phyloP scores from a whole-genome alignment of 1,284 basidiomycete genomes.

The Dichomitus squalens region DNA sequence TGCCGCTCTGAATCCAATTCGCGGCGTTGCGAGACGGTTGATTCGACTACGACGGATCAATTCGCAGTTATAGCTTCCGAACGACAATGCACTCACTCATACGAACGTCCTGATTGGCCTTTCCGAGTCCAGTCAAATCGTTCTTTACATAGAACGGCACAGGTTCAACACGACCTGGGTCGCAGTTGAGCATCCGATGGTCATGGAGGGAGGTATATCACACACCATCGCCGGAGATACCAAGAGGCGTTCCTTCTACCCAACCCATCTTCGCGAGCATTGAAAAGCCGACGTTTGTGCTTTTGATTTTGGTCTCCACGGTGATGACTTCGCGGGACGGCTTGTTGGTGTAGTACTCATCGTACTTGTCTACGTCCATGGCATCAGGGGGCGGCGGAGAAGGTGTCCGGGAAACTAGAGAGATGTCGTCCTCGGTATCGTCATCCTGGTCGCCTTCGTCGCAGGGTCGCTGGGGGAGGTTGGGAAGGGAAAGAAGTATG shows the following conservation, averaged over 20 bases:
- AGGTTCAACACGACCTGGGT: slow-evolving; percentile 74
- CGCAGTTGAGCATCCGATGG: background rate
- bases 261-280: slow-evolving; percentile 82
- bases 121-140: slow-evolving; percentile 77
- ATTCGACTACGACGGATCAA: slow-evolving; percentile 47
- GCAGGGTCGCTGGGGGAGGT: slow-evolving; percentile 57
- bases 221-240: slow-evolving; percentile 73
- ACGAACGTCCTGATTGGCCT: slow-evolving; percentile 71
- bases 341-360: slow-evolving; percentile 57
- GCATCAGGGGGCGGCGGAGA: slow-evolving; percentile 47
- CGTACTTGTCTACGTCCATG: slow-evolving; percentile 70
- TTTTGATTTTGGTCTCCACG: slow-evolving; percentile 76
- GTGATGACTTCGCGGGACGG: slow-evolving; percentile 63
- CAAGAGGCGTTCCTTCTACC: slow-evolving; percentile 76
- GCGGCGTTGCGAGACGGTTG: slow-evolving; percentile 78
- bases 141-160: slow-evolving; percentile 78
- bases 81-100: slow-evolving; percentile 48
- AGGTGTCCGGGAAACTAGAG: slow-evolving; percentile 71
- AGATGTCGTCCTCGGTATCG: slow-evolving; percentile 60
- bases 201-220: background rate
- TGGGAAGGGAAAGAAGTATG: slow-evolving; percentile 33
- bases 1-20: slow-evolving; percentile 78
- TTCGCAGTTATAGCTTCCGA: background rate
- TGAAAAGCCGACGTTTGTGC: slow-evolving; percentile 75
- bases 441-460: slow-evolving; percentile 40